These are phyloP conservation scores for Elaeis oleifera DNA, from an alignment of 202 grass and related monocot species.

Conservation along the genomic window DNA sequence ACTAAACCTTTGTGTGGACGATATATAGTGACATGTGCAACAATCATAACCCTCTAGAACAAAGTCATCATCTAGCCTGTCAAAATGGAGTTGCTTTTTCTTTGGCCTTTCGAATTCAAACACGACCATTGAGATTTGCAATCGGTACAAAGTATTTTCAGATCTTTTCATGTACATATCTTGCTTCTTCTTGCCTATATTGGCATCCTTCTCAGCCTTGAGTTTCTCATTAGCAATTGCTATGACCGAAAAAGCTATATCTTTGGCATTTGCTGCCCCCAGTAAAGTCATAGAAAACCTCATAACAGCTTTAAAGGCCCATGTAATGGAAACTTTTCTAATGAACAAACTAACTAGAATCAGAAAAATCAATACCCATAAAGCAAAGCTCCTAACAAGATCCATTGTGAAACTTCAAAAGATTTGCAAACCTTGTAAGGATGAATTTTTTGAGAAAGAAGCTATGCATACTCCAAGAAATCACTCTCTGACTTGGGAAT, in stretches of 20 bases:
- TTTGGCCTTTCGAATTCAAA: slow-evolving; percentile 32
- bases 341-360: slow-evolving; percentile 8
- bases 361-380: slow-evolving; percentile 9
- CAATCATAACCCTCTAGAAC: too few species aligned
- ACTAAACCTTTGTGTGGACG: too few species aligned
- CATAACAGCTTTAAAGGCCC: slow-evolving; percentile 75
- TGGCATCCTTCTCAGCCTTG: too few species aligned
- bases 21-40: background rate
- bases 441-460: slow-evolving; percentile 64
- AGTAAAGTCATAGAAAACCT: slow-evolving; percentile 57
- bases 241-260: background rate
- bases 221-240: too few species aligned
- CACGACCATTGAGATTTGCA: too few species aligned
- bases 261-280: slow-evolving; percentile 85
- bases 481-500: slow-evolving; percentile 91
- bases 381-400: background rate
- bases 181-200: too few species aligned
- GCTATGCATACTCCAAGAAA: slow-evolving; percentile 72
- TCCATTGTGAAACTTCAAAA: background rate
- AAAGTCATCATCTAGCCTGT: slow-evolving; percentile 62
- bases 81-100: slow-evolving; percentile 87
- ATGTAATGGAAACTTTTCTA: slow-evolving; percentile 99
- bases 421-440: slow-evolving; percentile 53
- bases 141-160: too few species aligned
- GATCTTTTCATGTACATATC: too few species aligned